A percentile compares a stretch with the other conserved stretches of the same genome.
phyloP scores from a whole-genome alignment of 208 protist species.

The Naegleria lovaniensis region DNA sequence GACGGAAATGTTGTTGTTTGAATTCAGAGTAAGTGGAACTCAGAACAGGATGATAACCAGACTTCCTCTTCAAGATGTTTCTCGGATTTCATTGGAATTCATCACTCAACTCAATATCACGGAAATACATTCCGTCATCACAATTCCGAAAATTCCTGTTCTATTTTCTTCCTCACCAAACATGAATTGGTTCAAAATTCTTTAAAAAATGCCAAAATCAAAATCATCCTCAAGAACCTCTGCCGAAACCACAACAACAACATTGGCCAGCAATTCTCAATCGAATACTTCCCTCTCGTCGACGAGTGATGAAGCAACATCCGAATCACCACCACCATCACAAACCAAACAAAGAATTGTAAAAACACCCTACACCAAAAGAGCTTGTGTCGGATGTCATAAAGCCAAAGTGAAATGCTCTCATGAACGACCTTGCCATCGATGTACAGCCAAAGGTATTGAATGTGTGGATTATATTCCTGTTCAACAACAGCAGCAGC shows the following conservation, averaged over 20 bases:
- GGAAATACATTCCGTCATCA: too few relatives aligned
- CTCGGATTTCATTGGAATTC: too few relatives aligned
- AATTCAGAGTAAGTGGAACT: too few relatives aligned
- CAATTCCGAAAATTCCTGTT: too few relatives aligned
- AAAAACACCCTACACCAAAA: not conserved
- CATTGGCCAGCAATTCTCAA: not conserved
- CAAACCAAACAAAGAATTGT: not conserved
- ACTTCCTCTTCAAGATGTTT: too few relatives aligned
- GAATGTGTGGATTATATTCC: constrained; percentile 5
- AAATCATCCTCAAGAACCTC: too few relatives aligned
- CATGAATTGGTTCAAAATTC: too few relatives aligned
- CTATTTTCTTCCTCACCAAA: too few relatives aligned
- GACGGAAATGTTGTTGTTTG: too few relatives aligned
- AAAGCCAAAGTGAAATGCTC: not conserved
- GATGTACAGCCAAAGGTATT: not conserved
- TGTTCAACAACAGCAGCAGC: not conserved
- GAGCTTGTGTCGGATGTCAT: not conserved
- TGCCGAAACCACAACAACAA: not conserved
- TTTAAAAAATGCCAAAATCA: too few relatives aligned
- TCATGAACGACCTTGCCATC: not conserved
- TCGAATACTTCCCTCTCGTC: not conserved
- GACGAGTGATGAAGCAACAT: not conserved
- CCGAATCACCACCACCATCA: not conserved
- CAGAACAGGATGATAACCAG: too few relatives aligned
- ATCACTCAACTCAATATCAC: too few relatives aligned